Conservation (phyloP, 208 protist genomes). For the Endotrypanum monterogeii region DNA sequence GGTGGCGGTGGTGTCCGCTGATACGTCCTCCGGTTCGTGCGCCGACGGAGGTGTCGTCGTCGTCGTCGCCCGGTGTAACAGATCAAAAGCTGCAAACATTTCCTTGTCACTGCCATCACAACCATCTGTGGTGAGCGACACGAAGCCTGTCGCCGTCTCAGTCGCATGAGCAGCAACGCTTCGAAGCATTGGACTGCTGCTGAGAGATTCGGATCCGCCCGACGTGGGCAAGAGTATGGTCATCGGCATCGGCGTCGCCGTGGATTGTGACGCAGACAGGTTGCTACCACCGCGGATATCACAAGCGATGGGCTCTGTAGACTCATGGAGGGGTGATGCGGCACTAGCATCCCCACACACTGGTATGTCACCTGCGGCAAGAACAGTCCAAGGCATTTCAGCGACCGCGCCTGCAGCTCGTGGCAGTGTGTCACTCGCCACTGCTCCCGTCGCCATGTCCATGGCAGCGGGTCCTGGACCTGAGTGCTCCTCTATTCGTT, state of each 20-base stretch:
- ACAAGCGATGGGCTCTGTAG: slow-evolving; percentile 9
- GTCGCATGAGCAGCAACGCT: neutral
- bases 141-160: neutral
- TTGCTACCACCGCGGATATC: slow-evolving; percentile 3
- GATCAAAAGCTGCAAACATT: neutral
- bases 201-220: neutral
- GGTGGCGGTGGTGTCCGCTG: neutral
- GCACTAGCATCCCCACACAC: neutral
- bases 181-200: neutral
- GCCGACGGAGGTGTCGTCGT: too few species aligned
- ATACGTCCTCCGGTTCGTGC: neutral
- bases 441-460: neutral
- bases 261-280: neutral
- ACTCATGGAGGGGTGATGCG: slow-evolving; percentile 14
- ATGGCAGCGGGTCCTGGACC: neutral
- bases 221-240: neutral
- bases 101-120: neutral
- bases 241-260: neutral
- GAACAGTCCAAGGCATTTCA: neutral
- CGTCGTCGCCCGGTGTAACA: neutral
- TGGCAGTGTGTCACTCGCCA: neutral
- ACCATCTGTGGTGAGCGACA: neutral
- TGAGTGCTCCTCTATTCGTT: neutral
- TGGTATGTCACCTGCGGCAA: slow-evolving; percentile 8
- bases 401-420: neutral